Base-by-base conservation (phyloP, 1,284 basidiomycete genomes). In the Boletellus deceptivus region DNA sequence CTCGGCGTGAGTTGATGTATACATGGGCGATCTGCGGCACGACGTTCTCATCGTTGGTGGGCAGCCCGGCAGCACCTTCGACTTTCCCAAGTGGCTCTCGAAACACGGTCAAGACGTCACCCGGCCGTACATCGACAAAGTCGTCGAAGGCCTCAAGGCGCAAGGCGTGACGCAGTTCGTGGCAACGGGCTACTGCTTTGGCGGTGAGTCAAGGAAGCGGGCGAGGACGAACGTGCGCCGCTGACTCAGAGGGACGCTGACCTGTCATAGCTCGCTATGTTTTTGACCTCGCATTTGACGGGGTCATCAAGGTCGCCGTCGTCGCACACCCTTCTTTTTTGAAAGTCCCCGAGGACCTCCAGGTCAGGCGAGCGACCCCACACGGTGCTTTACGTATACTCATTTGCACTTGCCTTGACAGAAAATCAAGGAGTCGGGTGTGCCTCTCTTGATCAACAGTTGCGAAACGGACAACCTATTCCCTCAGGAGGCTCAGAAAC, bases 291-390 rank as follows among this genome's bases (percentile, higher is more conserved):
- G 83, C 84, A 0, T 81, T 87, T 55, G 83, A 87, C 10, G 72
- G 76, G 47, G 56, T 72, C 42, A 77, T 82, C 64, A 71, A 78
- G 39, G 84, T 74, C 24, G 76, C 73, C 1, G 80, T 78, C 22
- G 73, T 78, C 46, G 65, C 79, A 1, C 91, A 93, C 68, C 90
- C 89, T 2, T 87, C 87, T 4, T 70, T 84, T 3, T 76, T 93
- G 53, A 56, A 82, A 36, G 55, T 78, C 39, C 84, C 86, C 16
- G 5, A 46, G 8, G 49, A 50, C 17, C 38, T 50, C 18, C 14
- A 48, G 31, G 49, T 50, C 6, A 6, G 38, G 14, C 2, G 9
- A 17, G 33, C 33, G 8, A 13, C 24, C 13, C 29, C 29, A 37
- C 16, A 6, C 37, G 16, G n/a, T 38, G 18, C 8, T 20, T 14